phyloP scores from a whole-genome alignment of 257 asterid species.

The Echium plantagineum region DNA sequence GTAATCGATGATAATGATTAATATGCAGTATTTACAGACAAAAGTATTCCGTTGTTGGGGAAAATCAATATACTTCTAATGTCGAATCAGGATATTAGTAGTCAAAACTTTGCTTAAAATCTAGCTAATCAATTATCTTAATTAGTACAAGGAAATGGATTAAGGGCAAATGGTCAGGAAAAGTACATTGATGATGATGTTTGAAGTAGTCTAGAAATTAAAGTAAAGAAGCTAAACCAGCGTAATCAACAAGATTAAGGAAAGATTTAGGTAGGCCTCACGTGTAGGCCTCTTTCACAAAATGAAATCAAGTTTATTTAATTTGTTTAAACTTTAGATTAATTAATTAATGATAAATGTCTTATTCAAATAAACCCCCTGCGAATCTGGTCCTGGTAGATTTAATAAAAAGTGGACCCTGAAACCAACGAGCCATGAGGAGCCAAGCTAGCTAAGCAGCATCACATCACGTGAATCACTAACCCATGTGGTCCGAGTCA shows the following conservation, averaged over 20 bases:
- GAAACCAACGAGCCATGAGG: not conserved
- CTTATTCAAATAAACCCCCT: not conserved
- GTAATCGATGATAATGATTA: no score
- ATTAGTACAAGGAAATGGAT: not conserved
- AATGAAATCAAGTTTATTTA: no score
- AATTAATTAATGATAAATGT: not conserved
- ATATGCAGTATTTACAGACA: no score
- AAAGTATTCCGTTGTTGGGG: no score
- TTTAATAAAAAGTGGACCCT: not conserved
- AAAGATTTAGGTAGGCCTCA: no score
- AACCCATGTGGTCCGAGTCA: not conserved
- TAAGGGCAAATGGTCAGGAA: not conserved
- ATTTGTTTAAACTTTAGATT: no score
- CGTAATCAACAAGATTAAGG: not conserved
- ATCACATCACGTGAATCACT: not conserved
- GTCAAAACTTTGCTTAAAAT: no score
- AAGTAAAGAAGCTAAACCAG: not conserved
- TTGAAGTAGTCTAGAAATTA: no score
- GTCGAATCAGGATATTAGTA: no score
- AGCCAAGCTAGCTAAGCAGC: not conserved
- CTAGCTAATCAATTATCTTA: not conserved
- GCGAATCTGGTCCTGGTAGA: not conserved
- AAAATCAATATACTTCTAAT: no score
- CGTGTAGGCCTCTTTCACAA: no score
- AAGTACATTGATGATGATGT: not conserved